Base-by-base conservation (phyloP, 2,329 filamentous ascomycete genomes). In the Aspergillus tanneri region DNA sequence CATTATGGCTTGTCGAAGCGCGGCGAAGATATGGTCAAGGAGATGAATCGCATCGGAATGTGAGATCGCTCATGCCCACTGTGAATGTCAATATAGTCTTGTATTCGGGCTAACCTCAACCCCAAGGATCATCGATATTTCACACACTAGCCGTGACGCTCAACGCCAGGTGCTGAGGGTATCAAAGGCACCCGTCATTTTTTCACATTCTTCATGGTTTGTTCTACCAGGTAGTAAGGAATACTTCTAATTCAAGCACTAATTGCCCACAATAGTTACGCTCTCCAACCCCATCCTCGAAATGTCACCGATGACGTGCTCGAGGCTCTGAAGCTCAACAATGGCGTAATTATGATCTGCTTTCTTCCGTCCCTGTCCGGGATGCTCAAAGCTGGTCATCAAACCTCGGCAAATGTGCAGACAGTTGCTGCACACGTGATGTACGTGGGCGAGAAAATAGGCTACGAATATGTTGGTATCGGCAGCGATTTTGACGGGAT, bases 241-340 rank as follows among this genome's bases (percentile, higher is more conserved):
- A n/a, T n/a, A n/a, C n/a, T n/a, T n/a, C n/a, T n/a, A n/a, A 27
- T 62, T 59, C 42, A 56, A 48, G 2, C 60, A 62, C 36, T n/a
- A 58, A 53, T 28, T 47, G 50, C 7, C 55, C 51, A 3, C 11
- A 27, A 6, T 6, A 27, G 11, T 27, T 60, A 62, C 22, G 53
- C 50, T 3, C 30, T 65, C 2, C 57, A 51, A 37, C 53, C 57
- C 8, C 66, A 72, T 50, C 56, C 64, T 4, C 65, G 73, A 3
- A 72, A 75, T 36, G 72, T 72, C 0, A 71, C 72, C 2, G 72
- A 75, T 41, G 69, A 71, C 41, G 64, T 75, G 2, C 55, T 75
- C 2, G 53, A 61, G 6, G 48, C 52, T 2, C 53, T 75, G 0
- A 65, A 63, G 22, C 49, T 58, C 2, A 75, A 74, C 18, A 58